phyloP scores from a whole-genome alignment of 208 protist species.

The Crithidia thermophila region DNA sequence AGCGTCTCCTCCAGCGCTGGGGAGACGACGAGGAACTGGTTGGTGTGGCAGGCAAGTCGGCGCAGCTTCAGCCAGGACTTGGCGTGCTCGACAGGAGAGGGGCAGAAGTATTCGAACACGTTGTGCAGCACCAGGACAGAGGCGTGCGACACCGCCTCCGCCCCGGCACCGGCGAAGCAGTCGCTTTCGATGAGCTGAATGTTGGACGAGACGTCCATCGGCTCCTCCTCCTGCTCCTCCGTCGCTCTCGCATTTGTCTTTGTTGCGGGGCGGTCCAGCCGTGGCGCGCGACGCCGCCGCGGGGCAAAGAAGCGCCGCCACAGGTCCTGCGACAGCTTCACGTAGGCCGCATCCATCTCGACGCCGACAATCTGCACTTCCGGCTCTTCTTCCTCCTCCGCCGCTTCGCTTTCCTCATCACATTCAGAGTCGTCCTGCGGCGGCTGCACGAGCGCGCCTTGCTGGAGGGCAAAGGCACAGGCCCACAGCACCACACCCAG shows the following conservation, averaged over 20 bases:
- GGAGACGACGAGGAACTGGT: constrained; percentile 66
- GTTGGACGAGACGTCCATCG: constrained; percentile 10
- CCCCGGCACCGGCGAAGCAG: constrained; percentile 66
- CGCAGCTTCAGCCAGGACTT: constrained; percentile 70
- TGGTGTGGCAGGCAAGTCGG: constrained; percentile 35
- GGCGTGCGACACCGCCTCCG: constrained; percentile 32
- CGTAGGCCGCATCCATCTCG: constrained; percentile 20
- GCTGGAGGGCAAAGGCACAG: constrained; percentile 56
- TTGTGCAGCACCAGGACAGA: constrained; percentile 88
- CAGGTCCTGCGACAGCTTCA: constrained; percentile 33
- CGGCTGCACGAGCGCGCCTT: constrained; percentile 29
- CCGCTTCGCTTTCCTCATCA: background rate
- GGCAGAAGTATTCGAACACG: constrained; percentile 88
- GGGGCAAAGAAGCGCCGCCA: constrained; percentile 36
- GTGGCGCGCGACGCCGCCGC: constrained; percentile 23
- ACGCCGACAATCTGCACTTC: constrained; percentile 24
- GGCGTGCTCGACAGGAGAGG: constrained; percentile 49
- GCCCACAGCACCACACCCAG: constrained; percentile 73
- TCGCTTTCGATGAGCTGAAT: constrained; percentile 52
- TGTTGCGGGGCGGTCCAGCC: background rate
- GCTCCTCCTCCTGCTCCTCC: background rate
- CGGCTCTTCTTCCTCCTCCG: constrained; percentile 1
- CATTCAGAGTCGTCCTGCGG: constrained; percentile 7
- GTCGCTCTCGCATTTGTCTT: background rate
- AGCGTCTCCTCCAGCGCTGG: constrained; percentile 65